phyloP scores from a whole-genome alignment of 2,329 filamentous ascomycete genomes.

The Neopestalotiopsis sp. region DNA sequence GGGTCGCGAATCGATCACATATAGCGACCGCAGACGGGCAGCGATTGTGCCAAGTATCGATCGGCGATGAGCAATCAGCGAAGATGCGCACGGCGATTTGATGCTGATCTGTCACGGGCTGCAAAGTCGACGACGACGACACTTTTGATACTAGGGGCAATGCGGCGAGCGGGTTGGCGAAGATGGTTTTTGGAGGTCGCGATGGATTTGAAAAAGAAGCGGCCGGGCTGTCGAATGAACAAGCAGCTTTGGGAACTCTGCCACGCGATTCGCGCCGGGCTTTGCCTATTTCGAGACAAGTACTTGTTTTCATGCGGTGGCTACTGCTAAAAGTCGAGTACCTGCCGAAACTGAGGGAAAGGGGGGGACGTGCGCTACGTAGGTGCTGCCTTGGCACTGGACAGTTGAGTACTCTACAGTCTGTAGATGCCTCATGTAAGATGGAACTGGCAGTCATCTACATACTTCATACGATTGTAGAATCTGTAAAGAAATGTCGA shows the following conservation, averaged over 20 bases:
- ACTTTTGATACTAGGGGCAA: constrained; percentile 1
- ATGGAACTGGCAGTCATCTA: too few relatives aligned
- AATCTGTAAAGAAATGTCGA: too few relatives aligned
- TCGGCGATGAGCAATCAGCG: not conserved
- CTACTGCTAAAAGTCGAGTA: not conserved
- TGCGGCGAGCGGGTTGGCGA: not conserved
- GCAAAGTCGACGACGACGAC: not conserved
- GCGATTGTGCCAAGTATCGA: constrained; percentile 4
- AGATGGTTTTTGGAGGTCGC: not conserved
- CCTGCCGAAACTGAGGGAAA: not conserved
- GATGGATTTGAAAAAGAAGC: constrained; percentile 13
- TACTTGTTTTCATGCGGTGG: not conserved
- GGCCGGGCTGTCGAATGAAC: constrained; percentile 16
- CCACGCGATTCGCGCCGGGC: constrained; percentile 13
- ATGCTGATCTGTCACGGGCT: not conserved
- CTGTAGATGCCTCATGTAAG: too few relatives aligned
- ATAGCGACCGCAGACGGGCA: constrained; percentile 2
- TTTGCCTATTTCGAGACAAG: constrained; percentile 7
- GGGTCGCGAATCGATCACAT: constrained; percentile 25
- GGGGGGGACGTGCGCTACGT: constrained; percentile 1
- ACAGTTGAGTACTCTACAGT: too few relatives aligned
- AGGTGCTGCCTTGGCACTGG: not conserved
- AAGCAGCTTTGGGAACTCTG: not conserved
- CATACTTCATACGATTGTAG: too few relatives aligned
- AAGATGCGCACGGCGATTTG: not conserved